Evolutionary conservation across 2,329 filamentous ascomycete genomes (phyloP).

Genomic region (Ceratocystis ficicola): DNA sequence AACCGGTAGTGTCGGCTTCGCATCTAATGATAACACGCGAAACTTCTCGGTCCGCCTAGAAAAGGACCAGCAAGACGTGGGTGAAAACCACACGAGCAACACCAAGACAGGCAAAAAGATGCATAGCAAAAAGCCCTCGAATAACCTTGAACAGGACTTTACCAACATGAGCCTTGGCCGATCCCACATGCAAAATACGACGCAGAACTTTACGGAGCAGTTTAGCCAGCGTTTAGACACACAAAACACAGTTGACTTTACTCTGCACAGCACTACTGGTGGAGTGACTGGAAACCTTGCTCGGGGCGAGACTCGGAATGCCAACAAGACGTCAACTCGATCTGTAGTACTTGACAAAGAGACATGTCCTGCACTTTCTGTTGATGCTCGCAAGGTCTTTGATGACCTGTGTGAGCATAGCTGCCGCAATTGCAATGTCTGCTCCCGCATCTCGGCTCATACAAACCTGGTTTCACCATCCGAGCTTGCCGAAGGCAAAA

Average conservation of each 20-base stretch:
- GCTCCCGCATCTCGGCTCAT: constrained; percentile 41
- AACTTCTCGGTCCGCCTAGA: constrained; percentile 24
- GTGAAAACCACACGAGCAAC: constrained; percentile 20
- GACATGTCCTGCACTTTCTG: constrained; percentile 38
- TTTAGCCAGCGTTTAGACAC: constrained; percentile 23
- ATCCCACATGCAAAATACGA: constrained; percentile 12
- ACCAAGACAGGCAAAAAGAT: constrained; percentile 9
- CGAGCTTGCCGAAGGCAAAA: constrained; percentile 37
- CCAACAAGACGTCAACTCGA: not conserved
- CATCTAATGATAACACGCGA: constrained; percentile 25
- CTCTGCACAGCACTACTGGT: constrained; percentile 13
- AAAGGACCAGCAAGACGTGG: constrained; percentile 23
- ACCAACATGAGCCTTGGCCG: constrained; percentile 23
- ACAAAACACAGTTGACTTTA: constrained; percentile 17
- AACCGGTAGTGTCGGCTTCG: constrained; percentile 24
- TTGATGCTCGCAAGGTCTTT: constrained; percentile 41
- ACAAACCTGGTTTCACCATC: constrained; percentile 31
- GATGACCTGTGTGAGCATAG: constrained; percentile 44
- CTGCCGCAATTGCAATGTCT: constrained; percentile 46
- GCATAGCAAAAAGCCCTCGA: constrained; percentile 18
- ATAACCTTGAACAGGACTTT: constrained; percentile 23
- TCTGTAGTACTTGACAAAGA: constrained; percentile 22
- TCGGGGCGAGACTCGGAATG: constrained; percentile 7
- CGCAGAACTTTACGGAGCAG: constrained; percentile 22
- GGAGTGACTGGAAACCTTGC: constrained; percentile 15